Base-by-base conservation (phyloP, 2,329 filamentous ascomycete species). In the Fusarium lyarnte region DNA sequence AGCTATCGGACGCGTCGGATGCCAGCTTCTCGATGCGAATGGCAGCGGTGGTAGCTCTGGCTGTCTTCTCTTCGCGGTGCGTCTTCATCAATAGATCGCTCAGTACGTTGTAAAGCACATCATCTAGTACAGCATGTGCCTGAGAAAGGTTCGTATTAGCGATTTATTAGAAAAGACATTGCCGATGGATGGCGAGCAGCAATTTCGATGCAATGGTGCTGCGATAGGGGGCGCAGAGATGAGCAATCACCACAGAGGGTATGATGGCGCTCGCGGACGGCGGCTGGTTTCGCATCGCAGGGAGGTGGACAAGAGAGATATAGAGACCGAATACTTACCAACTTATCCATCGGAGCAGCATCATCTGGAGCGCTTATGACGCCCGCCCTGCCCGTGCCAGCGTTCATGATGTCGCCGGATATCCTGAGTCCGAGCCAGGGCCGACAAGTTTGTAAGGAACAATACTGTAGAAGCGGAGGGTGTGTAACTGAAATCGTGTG, bases 1-100 rank as follows among this genome's bases (percentile, higher is more conserved):
- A 85, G 66, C 82, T 84, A 58, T 90, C 87, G 51, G 87, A 86
- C 69, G 86, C 82, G 70, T 89, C 87, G 72, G 85, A 83, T 57
- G 87, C 88, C 72, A 90, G 81, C 77, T 91, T 90, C 81, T 92
- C 89, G 77, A 91, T 87, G 52, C 86, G 84, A 74, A 92, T 91
- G 72, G 90, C 86, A 76, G 92, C 87, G 67, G 91, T 87, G 72
- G 88, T 83, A 75, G 90, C 90, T 79, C 91, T 90, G 58, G 93
- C 89, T 72, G 90, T 88, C 84, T 95, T 95, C 83, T 95, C 93
- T 74, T 93, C 88, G 74, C 91, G 92, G 80, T 95, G 93, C 43
- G 90, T 90, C 80, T 93, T 89, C 77, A 94, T 86, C 72, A 94
- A 85, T 57, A 94, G 86, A 79, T 93, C 92, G 81, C 93, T 91